Base-by-base conservation (phyloP, 495 filamentous ascomycete species). In the Tuber indicum region DNA sequence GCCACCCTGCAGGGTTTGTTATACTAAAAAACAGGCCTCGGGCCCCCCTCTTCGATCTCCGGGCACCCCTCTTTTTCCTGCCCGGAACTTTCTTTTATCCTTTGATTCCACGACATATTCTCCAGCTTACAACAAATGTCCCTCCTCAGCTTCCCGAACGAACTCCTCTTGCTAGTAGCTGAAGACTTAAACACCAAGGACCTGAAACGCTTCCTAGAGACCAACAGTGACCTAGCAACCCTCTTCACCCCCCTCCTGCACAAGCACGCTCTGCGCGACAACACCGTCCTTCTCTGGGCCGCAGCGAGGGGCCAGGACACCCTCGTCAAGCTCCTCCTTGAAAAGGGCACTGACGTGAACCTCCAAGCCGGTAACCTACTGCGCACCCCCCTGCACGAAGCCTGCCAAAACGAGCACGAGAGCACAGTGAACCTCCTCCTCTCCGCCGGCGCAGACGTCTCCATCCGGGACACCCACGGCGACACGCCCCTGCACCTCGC, bases 321-420 rank as follows among this genome's bases (percentile, higher is more conserved):
- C 21, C 71, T 76, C 19, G 73, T 76, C 26, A 43, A 70, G 8
- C 26, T 76, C n/a, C 79, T 81, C 21, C 70, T 80, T 39, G 42
- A 46, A 0, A 46, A 78, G 39, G 78, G 76, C 41, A 72, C 78
- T 4, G 74, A 78, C 41, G 39, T 74, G 8, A 74, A 78, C 32
- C 72, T 72, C 42, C 70, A 49, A 12, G 39, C 71, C 36, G 47
- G 26, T 21, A 17, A 52, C 43, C 44, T 71, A 10, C 79, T 77
- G 3, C 21, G 52, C 46, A 83, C 81, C 5, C 76, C 81, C 1
- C 81, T 83, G 17, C 79, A 81, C 72, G 74, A 71, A 16, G 81
- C 82, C 21, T 77, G 17, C 49, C 16, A 43, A 7, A 42, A 19
- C 52, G 52, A 44, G 44, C 10, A 21, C 49, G 43, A 62, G 47